Percentiles rank a stretch among this genome's conserved stretches.
These are phyloP conservation scores for Cordyceps farinosa DNA, from an alignment of 2,329 filamentous ascomycete species.

Conservation along the genomic window DNA sequence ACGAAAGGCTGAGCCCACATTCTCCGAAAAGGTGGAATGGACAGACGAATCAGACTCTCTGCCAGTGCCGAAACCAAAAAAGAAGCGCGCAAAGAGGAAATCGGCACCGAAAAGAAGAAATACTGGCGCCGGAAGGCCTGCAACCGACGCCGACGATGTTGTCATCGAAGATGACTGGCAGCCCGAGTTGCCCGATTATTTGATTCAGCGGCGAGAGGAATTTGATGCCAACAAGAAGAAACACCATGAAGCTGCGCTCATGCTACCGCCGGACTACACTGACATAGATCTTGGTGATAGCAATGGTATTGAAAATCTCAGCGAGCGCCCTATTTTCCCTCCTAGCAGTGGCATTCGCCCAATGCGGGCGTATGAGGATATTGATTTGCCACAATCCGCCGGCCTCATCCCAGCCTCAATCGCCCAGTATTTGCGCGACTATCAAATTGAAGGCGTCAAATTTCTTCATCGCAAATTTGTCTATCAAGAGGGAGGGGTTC, in stretches of 20 bases:
- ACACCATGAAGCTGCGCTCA: conserved; percentile 66
- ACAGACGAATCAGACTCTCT: conserved; percentile 58
- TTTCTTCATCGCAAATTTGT: conserved; percentile 90
- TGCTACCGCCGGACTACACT: conserved; percentile 72
- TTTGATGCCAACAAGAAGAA: conserved; percentile 62
- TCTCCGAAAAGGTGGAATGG: conserved; percentile 47
- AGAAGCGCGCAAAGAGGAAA: conserved; percentile 33
- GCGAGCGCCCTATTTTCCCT: conserved; percentile 68
- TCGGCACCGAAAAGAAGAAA: conserved; percentile 28
- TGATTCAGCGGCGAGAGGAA: conserved; percentile 61
- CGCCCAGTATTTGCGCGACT: conserved; percentile 86
- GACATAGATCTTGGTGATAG: conserved; percentile 65
- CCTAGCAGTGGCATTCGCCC: conserved; percentile 54
- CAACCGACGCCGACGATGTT: conserved; percentile 29
- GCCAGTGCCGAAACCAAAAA: conserved; percentile 53
- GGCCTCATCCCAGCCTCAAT: conserved; percentile 85
- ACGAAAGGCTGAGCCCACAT: conserved; percentile 35
- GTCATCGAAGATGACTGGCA: conserved; percentile 44
- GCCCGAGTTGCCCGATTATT: conserved; percentile 66
- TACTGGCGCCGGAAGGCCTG: conserved; percentile 24
- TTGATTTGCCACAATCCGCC: conserved; percentile 68
- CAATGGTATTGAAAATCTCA: conserved; percentile 35
- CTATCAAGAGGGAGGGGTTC: conserved; percentile 82
- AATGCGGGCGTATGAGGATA: conserved; percentile 68
- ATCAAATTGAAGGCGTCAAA: conserved; percentile 79